Evolutionary conservation across 2,329 filamentous ascomycete species (phyloP).

Genomic region (Phyllosticta ampelicida): DNA sequence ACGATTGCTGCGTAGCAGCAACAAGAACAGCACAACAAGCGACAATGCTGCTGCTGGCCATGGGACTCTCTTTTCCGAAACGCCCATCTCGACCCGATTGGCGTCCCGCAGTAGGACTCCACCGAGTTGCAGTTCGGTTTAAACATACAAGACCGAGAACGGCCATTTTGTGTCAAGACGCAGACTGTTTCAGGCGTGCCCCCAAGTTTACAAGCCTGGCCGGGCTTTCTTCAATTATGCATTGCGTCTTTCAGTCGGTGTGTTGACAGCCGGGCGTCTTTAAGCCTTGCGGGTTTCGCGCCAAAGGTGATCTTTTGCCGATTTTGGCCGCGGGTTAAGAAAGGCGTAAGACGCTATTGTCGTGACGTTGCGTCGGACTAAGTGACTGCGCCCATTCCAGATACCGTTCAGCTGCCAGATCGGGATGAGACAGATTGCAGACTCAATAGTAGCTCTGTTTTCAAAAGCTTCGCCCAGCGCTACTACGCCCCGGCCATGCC

Average conservation of each 20-base stretch:
- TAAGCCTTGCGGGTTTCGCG: not conserved
- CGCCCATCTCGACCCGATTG: not conserved
- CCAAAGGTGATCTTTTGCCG: not conserved
- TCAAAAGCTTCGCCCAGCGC: not conserved
- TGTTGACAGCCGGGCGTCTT: not conserved
- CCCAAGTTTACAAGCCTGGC: not conserved
- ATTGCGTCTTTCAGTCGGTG: not conserved
- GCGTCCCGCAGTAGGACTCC: not conserved
- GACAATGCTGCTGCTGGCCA: not conserved
- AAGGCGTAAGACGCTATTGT: not conserved
- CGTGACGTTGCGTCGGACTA: not conserved
- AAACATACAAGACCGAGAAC: not conserved
- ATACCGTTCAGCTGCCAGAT: not conserved
- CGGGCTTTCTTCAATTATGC: not conserved
- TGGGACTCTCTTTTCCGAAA: not conserved
- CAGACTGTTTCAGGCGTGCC: not conserved
- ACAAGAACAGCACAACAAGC: no score
- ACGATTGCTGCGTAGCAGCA: not conserved
- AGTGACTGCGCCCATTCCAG: not conserved
- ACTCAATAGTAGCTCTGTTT: not conserved
- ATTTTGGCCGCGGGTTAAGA: not conserved
- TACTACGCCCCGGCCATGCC: not conserved
- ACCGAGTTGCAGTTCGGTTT: not conserved
- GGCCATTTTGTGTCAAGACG: not conserved
- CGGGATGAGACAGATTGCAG: not conserved